phyloP scores from a whole-genome alignment of 257 asterid genomes.

The Solanum medicagineum region DNA sequence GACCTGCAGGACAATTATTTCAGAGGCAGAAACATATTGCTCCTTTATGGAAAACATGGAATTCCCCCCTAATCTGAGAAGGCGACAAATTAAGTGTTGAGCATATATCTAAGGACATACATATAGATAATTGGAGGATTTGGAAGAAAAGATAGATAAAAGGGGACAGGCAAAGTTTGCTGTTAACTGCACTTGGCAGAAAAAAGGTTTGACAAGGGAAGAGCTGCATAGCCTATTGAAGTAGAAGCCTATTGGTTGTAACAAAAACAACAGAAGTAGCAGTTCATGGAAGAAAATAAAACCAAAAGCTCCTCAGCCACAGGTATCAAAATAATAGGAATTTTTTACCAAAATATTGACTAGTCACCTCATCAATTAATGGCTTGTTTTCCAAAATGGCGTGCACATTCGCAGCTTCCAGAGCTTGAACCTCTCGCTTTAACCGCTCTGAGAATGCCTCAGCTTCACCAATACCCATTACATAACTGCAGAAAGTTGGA shows the following conservation, averaged over 20 bases:
- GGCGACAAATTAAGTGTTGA: background rate
- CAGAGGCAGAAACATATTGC: background rate
- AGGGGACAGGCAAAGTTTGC: background rate
- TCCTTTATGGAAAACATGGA: background rate
- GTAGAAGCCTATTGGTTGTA: background rate
- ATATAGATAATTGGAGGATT: background rate
- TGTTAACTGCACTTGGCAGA: background rate
- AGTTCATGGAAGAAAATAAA: background rate
- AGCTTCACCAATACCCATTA: conserved; percentile 98
- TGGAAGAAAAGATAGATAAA: background rate
- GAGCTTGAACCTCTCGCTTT: conserved; percentile 95
- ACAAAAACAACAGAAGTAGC: background rate
- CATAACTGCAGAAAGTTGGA: conserved; percentile 53
- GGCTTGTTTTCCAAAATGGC: conserved; percentile 93
- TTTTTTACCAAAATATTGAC: background rate
- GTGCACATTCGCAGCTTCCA: conserved; percentile 98
- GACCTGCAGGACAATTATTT: conserved; percentile 44
- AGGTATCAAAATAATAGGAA: background rate
- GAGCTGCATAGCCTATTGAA: background rate
- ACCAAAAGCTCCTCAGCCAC: background rate
- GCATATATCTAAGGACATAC: background rate
- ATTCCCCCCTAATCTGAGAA: background rate
- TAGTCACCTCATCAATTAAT: conserved; percentile 56
- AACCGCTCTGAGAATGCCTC: conserved; percentile 97
- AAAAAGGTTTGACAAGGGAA: background rate